phyloP scores from a whole-genome alignment of 306 rosid genomes.

The Fragaria vesca region DNA sequence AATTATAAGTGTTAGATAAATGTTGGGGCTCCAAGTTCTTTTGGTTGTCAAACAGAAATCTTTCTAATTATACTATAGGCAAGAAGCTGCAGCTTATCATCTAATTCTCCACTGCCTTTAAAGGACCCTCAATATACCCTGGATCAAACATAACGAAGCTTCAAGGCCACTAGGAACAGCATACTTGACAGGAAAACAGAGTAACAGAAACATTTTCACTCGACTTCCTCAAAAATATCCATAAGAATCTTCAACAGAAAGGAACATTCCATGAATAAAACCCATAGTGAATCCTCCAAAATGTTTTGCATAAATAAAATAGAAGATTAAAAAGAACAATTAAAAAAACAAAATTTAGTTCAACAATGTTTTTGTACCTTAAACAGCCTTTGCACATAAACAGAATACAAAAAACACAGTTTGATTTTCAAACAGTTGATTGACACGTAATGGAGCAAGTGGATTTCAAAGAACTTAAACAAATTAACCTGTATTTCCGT shows the following conservation, averaged over 20 bases:
- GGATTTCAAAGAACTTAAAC: background rate
- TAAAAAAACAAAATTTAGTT: background rate
- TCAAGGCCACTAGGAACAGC: too few species aligned
- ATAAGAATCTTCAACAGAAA: background rate
- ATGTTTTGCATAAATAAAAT: background rate
- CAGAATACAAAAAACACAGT: background rate
- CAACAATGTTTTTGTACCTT: background rate
- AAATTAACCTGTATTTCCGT: constrained; percentile 79
- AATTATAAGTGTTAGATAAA: background rate
- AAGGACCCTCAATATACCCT: background rate
- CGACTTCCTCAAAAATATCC: background rate
- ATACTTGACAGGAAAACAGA: background rate
- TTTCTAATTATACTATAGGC: background rate
- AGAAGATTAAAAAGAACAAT: background rate
- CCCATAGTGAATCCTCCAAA: background rate
- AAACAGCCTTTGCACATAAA: background rate
- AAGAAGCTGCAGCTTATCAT: background rate
- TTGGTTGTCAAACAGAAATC: background rate
- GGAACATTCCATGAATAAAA: background rate
- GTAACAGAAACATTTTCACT: background rate
- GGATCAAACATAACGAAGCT: background rate
- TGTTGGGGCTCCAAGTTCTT: background rate
- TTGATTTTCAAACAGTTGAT: background rate
- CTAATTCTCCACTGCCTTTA: background rate
- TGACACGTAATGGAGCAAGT: background rate